Percentiles rank a stretch among this genome's conserved stretches.
Conservation (phyloP, 352 stramenopile genomes). For the Peronosclerospora sorghi region DNA sequence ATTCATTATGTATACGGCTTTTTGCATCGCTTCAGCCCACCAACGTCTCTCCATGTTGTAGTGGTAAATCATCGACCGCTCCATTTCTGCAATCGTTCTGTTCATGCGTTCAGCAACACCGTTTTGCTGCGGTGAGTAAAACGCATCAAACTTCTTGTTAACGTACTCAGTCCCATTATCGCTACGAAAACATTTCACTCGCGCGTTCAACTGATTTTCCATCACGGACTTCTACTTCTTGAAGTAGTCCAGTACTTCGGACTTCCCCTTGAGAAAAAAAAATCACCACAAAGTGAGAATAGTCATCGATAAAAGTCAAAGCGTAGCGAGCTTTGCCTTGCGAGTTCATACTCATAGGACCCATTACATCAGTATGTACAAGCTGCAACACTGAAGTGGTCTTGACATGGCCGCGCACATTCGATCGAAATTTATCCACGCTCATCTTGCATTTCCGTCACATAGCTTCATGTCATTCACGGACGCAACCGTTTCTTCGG, state of each 20-base stretch:
- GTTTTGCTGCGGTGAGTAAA: background rate
- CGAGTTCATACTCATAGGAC: background rate
- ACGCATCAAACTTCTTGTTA: background rate
- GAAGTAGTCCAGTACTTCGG: background rate
- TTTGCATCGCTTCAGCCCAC: background rate
- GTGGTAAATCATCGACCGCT: background rate
- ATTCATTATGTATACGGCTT: background rate
- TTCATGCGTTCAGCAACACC: background rate
- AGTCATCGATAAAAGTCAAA: background rate
- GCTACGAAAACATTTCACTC: background rate
- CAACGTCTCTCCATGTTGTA: background rate
- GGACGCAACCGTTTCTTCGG: too few relatives aligned
- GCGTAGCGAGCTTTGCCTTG: background rate
- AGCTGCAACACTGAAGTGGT: background rate
- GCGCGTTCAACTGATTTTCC: background rate
- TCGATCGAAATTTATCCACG: too few relatives aligned
- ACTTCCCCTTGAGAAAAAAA: background rate
- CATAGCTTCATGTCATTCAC: too few relatives aligned
- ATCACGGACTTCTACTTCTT: background rate
- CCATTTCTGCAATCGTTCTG: background rate
- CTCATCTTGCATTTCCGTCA: too few relatives aligned
- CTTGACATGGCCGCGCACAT: too few relatives aligned
- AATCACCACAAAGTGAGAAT: background rate
- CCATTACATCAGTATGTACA: background rate
- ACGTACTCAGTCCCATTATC: background rate